Evolutionary conservation across 2,329 filamentous ascomycete species (phyloP), one percentile per base, ranked within the genome.

Genomic region (Harringtonia aguacate): DNA sequence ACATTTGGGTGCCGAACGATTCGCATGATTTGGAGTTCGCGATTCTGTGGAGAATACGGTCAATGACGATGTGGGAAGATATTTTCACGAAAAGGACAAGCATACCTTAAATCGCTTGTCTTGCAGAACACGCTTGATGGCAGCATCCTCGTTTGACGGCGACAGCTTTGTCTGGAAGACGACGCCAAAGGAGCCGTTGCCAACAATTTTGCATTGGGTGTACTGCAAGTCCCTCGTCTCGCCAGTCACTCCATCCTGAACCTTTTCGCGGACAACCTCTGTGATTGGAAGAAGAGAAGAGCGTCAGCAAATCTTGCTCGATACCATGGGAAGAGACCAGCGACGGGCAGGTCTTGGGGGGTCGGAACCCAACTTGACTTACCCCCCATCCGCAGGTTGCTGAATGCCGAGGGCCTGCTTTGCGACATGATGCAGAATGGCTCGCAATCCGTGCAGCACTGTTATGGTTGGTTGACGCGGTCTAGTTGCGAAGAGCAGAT

Each of bases 1-100:
- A 98, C 97, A 68, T 98, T 98, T 45, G 92, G 92, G 65, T 98
- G 92, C 61, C 90, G 82, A 58, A 98, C 92, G 61, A 98, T 98
- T 61, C 92, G 85, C 92, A 98, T 98, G 63, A 98, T 98, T 66
- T 98, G 92, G 55, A 98, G 77, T 65, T 98, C 92, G 67, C 92
- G 88, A 63, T 98, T 98, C 92, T 98, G 62, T 9, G 20, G 24
- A 12, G 28, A 14, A 18, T 8, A 4, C 6, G 7, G 15, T 17
- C 4, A 24, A 21, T 22, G 18, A 37, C 21, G 36, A 37, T 27
- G 2, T 9, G 13, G 24, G 8, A 10, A 17, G n/a, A n/a, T n/a
- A n/a, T n/a, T n/a, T n/a, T n/a, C n/a, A n/a, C n/a, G n/a, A n/a
- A n/a, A 30, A 37, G 13, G n/a, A 9, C 10, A 14, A 20, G 58